Conservation (phyloP, 2,329 filamentous ascomycete genomes). For the Microdochium nivale region DNA sequence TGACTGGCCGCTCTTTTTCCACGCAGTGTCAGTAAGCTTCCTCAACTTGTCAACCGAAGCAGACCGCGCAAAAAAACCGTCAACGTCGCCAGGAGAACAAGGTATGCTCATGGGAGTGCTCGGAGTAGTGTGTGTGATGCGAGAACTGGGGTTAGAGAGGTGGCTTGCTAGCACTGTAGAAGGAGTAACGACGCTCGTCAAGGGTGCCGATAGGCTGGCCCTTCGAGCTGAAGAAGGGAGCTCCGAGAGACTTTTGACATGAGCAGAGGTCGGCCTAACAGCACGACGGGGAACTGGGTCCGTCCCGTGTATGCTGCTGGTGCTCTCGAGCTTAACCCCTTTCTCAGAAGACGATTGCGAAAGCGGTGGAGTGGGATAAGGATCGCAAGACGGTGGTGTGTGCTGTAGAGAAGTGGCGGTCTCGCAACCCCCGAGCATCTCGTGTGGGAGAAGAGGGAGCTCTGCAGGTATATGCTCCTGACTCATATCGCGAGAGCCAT, state of each 20-base stretch:
- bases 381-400: constrained; percentile 22
- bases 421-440: constrained; percentile 24
- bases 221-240: constrained; percentile 31
- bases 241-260: constrained; percentile 35
- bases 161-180: constrained; percentile 57
- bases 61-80: constrained; percentile 39
- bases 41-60: constrained; percentile 61
- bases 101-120: constrained; percentile 38
- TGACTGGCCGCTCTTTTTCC: constrained; percentile 83
- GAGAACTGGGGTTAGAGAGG: constrained; percentile 58
- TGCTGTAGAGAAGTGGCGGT: constrained; percentile 19
- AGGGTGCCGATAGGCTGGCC: constrained; percentile 42
- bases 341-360: constrained; percentile 38
- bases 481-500: not conserved
- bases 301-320: constrained; percentile 27
- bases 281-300: constrained; percentile 21
- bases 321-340: constrained; percentile 30
- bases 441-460: constrained; percentile 27
- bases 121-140: constrained; percentile 40
- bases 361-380: constrained; percentile 50
- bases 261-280: constrained; percentile 24
- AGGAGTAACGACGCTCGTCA: constrained; percentile 56
- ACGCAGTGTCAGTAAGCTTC: constrained; percentile 80
- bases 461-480: not conserved
- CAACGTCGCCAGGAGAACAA: constrained; percentile 24